Evolutionary conservation across 768 basidiomycete genomes (phyloP).

Genomic region (Mycena galericulata): DNA sequence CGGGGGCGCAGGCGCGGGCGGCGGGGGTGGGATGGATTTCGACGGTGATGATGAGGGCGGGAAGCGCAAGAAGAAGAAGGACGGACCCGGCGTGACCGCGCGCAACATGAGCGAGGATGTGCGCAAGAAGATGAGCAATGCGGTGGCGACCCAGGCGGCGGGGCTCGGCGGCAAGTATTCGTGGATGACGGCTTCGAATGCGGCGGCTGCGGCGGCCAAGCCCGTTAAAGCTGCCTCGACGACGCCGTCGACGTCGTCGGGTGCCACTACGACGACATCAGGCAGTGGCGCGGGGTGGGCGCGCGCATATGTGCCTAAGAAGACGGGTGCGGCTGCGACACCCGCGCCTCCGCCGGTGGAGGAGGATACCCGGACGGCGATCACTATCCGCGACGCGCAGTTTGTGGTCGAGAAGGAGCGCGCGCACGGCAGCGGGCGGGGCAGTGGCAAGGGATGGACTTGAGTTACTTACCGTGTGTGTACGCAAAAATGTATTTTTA

Average conservation of each 20-base stretch:
- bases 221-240: slow-evolving; percentile 48
- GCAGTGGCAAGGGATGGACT: slow-evolving; percentile 78
- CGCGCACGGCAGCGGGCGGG: slow-evolving; percentile 86
- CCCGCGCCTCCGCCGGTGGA: slow-evolving; percentile 54
- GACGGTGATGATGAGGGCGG: slow-evolving; percentile 64
- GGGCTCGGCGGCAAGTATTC: slow-evolving; percentile 85
- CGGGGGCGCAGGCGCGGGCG: slow-evolving; percentile 40
- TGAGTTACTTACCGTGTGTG: slow-evolving; percentile 37
- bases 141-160: slow-evolving; percentile 90
- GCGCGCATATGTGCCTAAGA: slow-evolving; percentile 68
- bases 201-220: slow-evolving; percentile 55
- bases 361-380: slow-evolving; percentile 67
- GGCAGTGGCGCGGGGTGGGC: slow-evolving; percentile 41
- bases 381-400: slow-evolving; percentile 85
- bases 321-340: slow-evolving; percentile 51
- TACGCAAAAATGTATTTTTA: slow-evolving; percentile 22
- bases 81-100: slow-evolving; percentile 86
- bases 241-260: slow-evolving; percentile 42
- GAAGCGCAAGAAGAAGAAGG: slow-evolving; percentile 85
- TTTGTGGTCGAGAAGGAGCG: slow-evolving; percentile 88
- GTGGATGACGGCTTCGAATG: slow-evolving; percentile 80
- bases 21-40: too few species aligned
- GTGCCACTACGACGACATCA: slow-evolving; percentile 39
- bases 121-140: slow-evolving; percentile 92
- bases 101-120: slow-evolving; percentile 94